phyloP scores from a whole-genome alignment of 441 rosid species.

The Geranium incanum region DNA sequence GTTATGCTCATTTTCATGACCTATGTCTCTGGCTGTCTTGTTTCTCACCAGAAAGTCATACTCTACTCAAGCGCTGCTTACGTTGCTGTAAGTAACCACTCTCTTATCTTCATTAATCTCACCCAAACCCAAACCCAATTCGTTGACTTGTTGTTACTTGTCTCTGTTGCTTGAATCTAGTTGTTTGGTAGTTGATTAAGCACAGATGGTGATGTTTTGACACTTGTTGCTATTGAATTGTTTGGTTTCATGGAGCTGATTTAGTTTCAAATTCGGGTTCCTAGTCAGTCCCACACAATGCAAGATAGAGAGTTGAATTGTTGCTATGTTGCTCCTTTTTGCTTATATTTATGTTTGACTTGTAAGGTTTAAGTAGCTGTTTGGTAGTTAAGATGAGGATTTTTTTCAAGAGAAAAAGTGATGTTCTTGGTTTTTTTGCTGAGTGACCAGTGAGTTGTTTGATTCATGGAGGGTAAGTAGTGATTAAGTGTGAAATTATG shows the following conservation, averaged over 20 bases:
- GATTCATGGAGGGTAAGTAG: not conserved
- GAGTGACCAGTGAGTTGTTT: not conserved
- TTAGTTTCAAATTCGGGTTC: no score
- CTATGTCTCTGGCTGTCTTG: constrained; percentile 2
- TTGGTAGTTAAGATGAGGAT: no score
- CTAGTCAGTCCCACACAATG: no score
- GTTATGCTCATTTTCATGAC: constrained; percentile 7
- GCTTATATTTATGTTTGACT: no score
- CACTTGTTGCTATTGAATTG: not conserved
- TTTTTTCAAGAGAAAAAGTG: no score
- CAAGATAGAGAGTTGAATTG: not conserved
- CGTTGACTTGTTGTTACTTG: not conserved
- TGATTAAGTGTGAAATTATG: no score
- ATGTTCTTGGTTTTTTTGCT: no score
- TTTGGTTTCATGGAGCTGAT: not conserved
- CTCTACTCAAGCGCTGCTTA: not conserved
- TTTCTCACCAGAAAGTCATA: not conserved
- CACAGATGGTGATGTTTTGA: not conserved
- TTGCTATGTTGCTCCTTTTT: no score
- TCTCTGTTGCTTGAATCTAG: not conserved
- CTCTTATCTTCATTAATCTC: not conserved
- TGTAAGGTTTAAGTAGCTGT: no score
- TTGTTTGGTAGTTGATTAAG: no score
- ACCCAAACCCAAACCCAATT: no score
- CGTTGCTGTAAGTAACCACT: not conserved